Evolutionary conservation across 345 rosid genomes (phyloP).

Genomic region (Hibiscus trionum): DNA sequence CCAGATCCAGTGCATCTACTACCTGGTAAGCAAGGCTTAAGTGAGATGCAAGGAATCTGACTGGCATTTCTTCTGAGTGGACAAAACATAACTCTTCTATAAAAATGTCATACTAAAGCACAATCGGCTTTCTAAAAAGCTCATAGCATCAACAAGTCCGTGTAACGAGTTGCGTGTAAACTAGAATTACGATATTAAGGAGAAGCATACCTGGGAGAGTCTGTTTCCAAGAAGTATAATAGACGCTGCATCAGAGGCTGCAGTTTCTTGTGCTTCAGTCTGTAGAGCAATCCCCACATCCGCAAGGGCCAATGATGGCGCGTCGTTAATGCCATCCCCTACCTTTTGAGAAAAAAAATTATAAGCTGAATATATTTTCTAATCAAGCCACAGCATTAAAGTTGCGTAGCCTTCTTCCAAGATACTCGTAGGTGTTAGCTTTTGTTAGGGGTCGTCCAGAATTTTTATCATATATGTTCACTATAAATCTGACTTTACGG

Average conservation of each 20-base stretch:
- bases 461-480: background rate
- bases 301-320: slow-evolving; percentile 89
- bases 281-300: slow-evolving; percentile 88
- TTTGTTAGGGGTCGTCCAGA: background rate
- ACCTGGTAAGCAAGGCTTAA: slow-evolving; percentile 35
- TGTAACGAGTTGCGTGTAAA: background rate
- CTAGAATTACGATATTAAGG: background rate
- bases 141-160: background rate
- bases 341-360: slow-evolving; percentile 36
- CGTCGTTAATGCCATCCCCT: slow-evolving; percentile 97
- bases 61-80: background rate
- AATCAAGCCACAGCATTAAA: background rate
- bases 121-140: background rate
- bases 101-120: background rate
- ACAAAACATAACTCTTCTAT: background rate
- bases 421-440: background rate
- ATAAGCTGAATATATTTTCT: slow-evolving; percentile 13
- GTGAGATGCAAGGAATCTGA: background rate
- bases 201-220: slow-evolving; percentile 64
- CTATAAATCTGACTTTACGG: background rate
- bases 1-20: slow-evolving; percentile 75
- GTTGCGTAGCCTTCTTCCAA: background rate
- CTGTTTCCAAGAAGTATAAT: slow-evolving; percentile 83
- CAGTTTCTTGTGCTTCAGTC: slow-evolving; percentile 83
- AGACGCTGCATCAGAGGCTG: slow-evolving; percentile 85